A percentile compares a stretch with the other conserved stretches of the same genome.
Evolutionary conservation across 495 filamentous ascomycete genomes (phyloP).

Genomic region (Penicillium pulvis): DNA sequence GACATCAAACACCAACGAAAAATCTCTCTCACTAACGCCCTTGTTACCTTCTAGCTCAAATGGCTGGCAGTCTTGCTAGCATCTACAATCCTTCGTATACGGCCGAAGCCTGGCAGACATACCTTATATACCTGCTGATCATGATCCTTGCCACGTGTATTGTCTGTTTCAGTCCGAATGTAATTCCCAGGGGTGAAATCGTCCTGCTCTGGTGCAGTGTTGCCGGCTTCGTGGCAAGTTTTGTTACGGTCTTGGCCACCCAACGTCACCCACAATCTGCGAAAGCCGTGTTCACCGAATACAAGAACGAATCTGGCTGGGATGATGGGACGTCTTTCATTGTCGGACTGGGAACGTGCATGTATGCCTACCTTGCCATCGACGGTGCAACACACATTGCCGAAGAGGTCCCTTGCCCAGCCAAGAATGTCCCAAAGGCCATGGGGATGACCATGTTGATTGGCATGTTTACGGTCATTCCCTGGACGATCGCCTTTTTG

Average conservation of each 20-base stretch:
- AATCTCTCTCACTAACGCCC: not conserved
- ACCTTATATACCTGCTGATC: constrained; percentile 21
- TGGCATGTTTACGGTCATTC: constrained; percentile 26
- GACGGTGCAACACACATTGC: constrained; percentile 30
- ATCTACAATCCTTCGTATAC: constrained; percentile 24
- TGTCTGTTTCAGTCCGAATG: constrained; percentile 5
- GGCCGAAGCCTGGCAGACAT: constrained; percentile 25
- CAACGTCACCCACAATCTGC: constrained; percentile 10
- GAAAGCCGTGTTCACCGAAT: constrained; percentile 15
- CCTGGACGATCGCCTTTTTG: constrained; percentile 31
- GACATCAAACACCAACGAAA: not conserved
- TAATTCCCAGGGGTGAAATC: constrained; percentile 5
- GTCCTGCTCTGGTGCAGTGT: not conserved
- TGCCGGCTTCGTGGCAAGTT: constrained; percentile 9
- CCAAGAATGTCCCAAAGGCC: constrained; percentile 21
- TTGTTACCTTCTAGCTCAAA: constrained; percentile 7
- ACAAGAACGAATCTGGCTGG: constrained; percentile 27
- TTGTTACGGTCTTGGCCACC: constrained; percentile 12
- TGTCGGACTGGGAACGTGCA: constrained; percentile 23
- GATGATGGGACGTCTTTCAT: constrained; percentile 31
- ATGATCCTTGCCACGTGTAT: constrained; percentile 7
- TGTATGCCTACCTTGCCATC: constrained; percentile 29
- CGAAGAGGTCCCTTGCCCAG: constrained; percentile 31
- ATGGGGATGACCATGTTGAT: constrained; percentile 25
- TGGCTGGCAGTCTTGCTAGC: constrained; percentile 18